Conservation (phyloP, 306 rosid species). For the Rosa lucieae region DNA sequence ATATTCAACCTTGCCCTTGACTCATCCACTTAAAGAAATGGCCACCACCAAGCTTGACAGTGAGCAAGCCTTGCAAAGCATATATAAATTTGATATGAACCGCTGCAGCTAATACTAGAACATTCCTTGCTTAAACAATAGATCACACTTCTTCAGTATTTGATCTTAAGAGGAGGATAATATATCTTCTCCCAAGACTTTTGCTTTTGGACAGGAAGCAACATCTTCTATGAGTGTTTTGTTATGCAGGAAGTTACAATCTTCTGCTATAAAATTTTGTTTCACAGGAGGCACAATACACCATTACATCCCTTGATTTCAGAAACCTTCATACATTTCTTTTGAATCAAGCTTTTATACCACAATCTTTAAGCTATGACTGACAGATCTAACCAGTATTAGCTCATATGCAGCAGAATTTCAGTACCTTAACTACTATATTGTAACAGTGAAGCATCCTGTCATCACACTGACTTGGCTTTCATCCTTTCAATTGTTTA, state of each 20-base stretch:
- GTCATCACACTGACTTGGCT: background rate
- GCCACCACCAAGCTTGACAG: background rate
- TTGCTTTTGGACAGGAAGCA: too few species aligned
- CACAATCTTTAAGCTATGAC: background rate
- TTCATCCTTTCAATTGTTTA: background rate
- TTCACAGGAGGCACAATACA: too few species aligned
- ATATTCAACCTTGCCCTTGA: background rate
- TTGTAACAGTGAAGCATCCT: background rate
- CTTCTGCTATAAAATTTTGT: background rate
- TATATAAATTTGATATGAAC: background rate
- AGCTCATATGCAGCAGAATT: background rate
- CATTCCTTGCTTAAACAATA: background rate
- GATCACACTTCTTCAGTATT: background rate
- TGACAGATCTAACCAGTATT: background rate
- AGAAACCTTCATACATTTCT: background rate
- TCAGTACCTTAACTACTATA: background rate
- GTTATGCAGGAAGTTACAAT: too few species aligned
- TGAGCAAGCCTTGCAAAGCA: background rate
- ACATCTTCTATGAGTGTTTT: too few species aligned
- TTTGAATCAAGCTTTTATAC: background rate
- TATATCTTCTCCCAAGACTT: too few species aligned
- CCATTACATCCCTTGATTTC: background rate
- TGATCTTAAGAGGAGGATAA: too few species aligned
- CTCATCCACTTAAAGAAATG: too few species aligned
- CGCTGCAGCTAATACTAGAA: background rate